Conservation (phyloP, 208 protist species). For the Trypanosoma avium region DNA sequence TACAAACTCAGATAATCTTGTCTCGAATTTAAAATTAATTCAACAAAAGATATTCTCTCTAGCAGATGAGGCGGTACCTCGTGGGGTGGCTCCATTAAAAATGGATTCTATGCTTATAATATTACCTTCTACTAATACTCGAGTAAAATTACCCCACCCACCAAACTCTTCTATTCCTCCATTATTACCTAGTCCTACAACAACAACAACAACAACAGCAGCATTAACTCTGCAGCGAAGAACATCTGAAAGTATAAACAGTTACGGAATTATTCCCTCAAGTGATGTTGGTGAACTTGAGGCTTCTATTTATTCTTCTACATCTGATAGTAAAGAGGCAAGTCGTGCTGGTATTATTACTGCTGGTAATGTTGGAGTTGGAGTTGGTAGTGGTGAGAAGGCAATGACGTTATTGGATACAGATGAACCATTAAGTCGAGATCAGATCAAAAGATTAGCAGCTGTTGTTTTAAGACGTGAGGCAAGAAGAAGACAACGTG, state of each 20-base stretch:
- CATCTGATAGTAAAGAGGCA: no score
- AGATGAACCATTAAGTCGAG: slow-evolving; percentile 54
- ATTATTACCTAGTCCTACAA: no score
- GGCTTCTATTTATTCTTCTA: no score
- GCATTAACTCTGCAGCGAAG: no score
- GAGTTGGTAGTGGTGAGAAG: background rate
- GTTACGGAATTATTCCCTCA: slow-evolving; percentile 10
- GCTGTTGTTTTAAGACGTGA: slow-evolving; percentile 38
- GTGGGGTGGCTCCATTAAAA: background rate
- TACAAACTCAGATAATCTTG: slow-evolving; percentile 24
- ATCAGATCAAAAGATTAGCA: slow-evolving; percentile 68
- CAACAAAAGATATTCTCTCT: slow-evolving; percentile 52
- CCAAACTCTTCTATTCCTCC: no score
- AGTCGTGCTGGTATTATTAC: no score
- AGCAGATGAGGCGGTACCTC: slow-evolving; percentile 44
- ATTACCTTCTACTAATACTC: slow-evolving; percentile 24
- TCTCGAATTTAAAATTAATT: slow-evolving; percentile 43
- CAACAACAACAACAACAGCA: no score
- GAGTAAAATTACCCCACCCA: slow-evolving; percentile 19
- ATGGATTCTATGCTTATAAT: slow-evolving; percentile 5
- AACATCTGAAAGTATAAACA: no score
- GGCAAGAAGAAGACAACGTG: slow-evolving; percentile 29
- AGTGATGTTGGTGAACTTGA: background rate
- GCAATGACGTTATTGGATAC: slow-evolving; percentile 11
- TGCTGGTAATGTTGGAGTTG: slow-evolving; percentile 5